phyloP scores from a whole-genome alignment of 2,329 filamentous ascomycete genomes.

The Xylaria sp. region DNA sequence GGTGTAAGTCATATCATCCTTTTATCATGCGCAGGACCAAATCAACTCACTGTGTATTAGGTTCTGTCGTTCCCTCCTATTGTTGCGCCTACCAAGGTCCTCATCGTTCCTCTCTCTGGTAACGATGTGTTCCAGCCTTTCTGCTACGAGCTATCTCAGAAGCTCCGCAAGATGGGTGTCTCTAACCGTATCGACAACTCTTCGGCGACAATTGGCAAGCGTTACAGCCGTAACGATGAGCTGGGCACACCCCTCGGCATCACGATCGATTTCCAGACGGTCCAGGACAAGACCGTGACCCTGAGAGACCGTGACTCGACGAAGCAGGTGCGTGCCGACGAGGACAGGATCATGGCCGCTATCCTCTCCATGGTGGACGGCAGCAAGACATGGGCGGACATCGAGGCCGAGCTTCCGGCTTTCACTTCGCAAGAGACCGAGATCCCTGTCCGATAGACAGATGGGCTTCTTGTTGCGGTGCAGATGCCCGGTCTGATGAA shows the following conservation, averaged over 20 bases:
- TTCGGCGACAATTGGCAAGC: slow-evolving; percentile 87
- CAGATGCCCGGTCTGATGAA: neutral
- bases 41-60: slow-evolving; percentile 32
- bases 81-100: slow-evolving; percentile 90
- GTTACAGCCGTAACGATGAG: slow-evolving; percentile 92
- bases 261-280: slow-evolving; percentile 92
- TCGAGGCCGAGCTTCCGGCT: slow-evolving; percentile 71
- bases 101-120: slow-evolving; percentile 81
- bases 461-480: neutral
- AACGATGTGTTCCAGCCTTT: slow-evolving; percentile 78
- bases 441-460: slow-evolving; percentile 15
- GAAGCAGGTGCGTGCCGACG: slow-evolving; percentile 78
- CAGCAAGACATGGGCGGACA: slow-evolving; percentile 58
- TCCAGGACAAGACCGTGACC: slow-evolving; percentile 81
- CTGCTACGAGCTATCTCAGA: slow-evolving; percentile 65
- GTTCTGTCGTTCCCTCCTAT: slow-evolving; percentile 67
- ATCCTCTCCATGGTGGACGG: slow-evolving; percentile 48
- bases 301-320: slow-evolving; percentile 87
- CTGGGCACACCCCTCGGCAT: slow-evolving; percentile 90
- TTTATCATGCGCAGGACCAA: neutral
- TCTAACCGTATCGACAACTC: slow-evolving; percentile 87
- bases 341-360: slow-evolving; percentile 73
- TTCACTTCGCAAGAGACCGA: slow-evolving; percentile 73
- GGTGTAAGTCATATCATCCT: slow-evolving; percentile 57
- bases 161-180: slow-evolving; percentile 69